phyloP scores from a whole-genome alignment of 2,329 filamentous ascomycete genomes.

The Ceratocystis lukuohia region DNA sequence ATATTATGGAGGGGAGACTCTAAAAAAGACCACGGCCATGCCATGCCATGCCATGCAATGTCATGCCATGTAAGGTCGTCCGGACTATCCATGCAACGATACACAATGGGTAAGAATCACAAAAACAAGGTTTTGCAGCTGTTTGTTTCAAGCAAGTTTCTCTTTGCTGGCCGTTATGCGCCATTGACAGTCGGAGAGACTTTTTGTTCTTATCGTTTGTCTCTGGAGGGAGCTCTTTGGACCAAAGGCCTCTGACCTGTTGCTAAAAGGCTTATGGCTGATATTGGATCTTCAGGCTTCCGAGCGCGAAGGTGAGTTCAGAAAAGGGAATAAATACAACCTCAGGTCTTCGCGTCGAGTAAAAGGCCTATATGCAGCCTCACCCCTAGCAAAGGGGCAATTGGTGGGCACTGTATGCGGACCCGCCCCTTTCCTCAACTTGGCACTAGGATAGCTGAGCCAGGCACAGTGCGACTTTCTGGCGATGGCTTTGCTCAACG shows the following conservation, averaged over 20 bases:
- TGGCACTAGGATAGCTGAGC: too few species aligned
- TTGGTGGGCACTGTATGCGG: not conserved
- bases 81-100: not conserved
- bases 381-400: not conserved
- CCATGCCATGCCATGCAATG: not conserved
- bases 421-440: too few species aligned
- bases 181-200: not conserved
- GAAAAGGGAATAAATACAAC: too few species aligned
- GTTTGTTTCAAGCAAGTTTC: not conserved
- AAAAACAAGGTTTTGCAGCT: not conserved
- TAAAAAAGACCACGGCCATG: not conserved
- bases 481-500: conserved; percentile 2
- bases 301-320: too few species aligned
- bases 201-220: not conserved
- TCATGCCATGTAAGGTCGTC: not conserved
- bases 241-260: not conserved
- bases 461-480: not conserved
- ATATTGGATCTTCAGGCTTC: not conserved
- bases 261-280: not conserved
- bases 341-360: too few species aligned
- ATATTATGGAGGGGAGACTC: not conserved
- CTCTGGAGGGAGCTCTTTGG: not conserved
- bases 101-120: not conserved
- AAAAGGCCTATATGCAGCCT: too few species aligned
- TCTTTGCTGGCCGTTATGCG: not conserved